Evolutionary conservation across 2,329 filamentous ascomycete species (phyloP), one percentile per base, ranked within the genome.

Genomic region (Eutypella sp.): DNA sequence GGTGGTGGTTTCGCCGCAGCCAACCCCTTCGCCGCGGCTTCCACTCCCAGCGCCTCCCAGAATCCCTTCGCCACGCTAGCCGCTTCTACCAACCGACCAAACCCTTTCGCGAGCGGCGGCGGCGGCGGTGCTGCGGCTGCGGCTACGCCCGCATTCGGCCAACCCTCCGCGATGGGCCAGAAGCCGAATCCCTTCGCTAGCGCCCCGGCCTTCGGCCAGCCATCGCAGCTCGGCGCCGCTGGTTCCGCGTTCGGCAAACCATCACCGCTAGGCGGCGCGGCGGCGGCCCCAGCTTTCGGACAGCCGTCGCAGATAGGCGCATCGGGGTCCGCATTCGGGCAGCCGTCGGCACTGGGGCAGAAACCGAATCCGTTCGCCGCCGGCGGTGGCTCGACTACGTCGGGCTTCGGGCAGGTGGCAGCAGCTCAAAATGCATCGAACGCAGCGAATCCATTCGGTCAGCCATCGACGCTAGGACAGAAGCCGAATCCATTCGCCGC

Each of bases 61-160:
- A 59, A 67, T 56, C 64, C 76, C 2, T 79, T 80, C 54, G 57
- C 55, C n/a, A n/a, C n/a, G n/a, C n/a, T n/a, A n/a, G n/a, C n/a
- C n/a, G n/a, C n/a, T 3, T 49, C 56, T 40, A 43, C 56, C 15
- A 47, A 58, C 4, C 57, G 58, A 22, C n/a, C 56, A 19, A 61
- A 66, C 31, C 61, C 67, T 3, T 63, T 62, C 23, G 47, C 5
- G 13, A 15, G 52, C 27, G 41, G 48, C 36, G 40, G 47, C 51
- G 22, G 34, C 23, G 15, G 18, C 34, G 3, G 18, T 37, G 6
- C 34, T 34, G 13, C 42, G 41, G 33, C n/a, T 44, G 38, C 34
- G 31, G n/a, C 23, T 24, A 16, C 45, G 16, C 25, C 53, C 42
- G 38, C 57, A 4, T 54, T 59, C 40, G 54, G 74, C 2, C 67